phyloP scores from a whole-genome alignment of 306 rosid genomes.

The Quercus cerris region DNA sequence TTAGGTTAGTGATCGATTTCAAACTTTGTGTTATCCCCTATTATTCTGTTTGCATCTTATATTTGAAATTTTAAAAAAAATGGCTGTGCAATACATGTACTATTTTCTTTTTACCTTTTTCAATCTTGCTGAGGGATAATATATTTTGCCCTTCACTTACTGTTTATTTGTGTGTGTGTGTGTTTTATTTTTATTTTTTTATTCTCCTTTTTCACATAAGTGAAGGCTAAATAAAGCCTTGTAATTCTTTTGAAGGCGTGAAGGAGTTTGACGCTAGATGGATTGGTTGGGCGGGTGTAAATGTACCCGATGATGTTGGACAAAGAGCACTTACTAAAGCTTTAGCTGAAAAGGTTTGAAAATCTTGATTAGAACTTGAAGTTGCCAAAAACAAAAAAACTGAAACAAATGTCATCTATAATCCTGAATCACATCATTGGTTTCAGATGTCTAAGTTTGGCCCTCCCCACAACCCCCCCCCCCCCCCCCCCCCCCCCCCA shows the following conservation, averaged over 20 bases:
- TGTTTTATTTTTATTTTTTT: neutral
- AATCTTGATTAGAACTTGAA: conserved; percentile 18
- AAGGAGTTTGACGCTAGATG: conserved; percentile 95
- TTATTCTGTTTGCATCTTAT: conserved; percentile 12
- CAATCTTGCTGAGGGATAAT: neutral
- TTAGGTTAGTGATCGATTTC: conserved; percentile 53
- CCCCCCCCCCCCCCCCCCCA: neutral
- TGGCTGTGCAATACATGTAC: neutral
- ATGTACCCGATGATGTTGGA: conserved; percentile 84
- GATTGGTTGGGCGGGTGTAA: conserved; percentile 99
- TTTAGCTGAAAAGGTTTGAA: conserved; percentile 85
- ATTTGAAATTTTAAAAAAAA: neutral
- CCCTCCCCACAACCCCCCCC: neutral
- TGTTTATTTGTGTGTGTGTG: neutral
- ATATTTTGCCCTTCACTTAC: neutral
- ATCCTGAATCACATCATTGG: neutral
- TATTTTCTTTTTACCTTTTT: neutral
- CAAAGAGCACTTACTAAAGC: conserved; percentile 69
- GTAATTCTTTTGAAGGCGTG: conserved; percentile 65
- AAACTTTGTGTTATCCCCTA: conserved; percentile 22
- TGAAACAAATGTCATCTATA: neutral
- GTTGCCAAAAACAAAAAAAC: conserved; percentile 15
- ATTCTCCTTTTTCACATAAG: conserved; percentile 1
- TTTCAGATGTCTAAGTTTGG: neutral
- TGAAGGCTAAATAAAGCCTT: conserved; percentile 24